Conservation (phyloP, 352 stramenopile species). For the Paralagenidium karlingii region DNA sequence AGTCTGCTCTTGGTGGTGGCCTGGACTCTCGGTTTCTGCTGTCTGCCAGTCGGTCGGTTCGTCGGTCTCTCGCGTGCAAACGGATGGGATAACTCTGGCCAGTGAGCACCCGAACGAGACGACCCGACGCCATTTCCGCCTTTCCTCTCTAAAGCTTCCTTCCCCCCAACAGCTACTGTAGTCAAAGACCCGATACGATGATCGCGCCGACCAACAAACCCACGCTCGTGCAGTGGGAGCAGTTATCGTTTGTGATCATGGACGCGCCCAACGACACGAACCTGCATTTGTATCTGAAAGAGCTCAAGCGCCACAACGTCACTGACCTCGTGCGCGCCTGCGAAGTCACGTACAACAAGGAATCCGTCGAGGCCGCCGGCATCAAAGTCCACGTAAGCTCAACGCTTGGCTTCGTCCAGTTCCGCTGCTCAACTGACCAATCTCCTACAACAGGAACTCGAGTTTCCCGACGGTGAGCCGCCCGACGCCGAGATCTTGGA, state of each 20-base stretch:
- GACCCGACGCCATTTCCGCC: conserved; percentile 8
- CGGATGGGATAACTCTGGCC: conserved; percentile 28
- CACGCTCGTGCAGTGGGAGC: conserved; percentile 76
- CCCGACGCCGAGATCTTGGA: conserved; percentile 89
- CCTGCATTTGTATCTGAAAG: conserved; percentile 94
- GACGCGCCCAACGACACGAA: conserved; percentile 94
- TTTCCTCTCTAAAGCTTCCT: neutral
- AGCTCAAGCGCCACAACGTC: conserved; percentile 94
- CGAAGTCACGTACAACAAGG: conserved; percentile 89
- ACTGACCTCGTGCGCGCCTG: conserved; percentile 93
- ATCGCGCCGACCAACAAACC: conserved; percentile 79
- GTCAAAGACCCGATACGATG: conserved; percentile 20
- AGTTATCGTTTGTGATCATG: conserved; percentile 97
- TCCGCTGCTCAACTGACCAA: conserved; percentile 16
- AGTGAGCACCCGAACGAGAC: conserved; percentile 9
- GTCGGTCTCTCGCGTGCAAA: no score
- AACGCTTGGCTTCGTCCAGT: neutral
- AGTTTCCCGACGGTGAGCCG: conserved; percentile 93
- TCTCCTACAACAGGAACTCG: no score
- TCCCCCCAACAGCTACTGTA: conserved; percentile 8
- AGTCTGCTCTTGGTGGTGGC: no score
- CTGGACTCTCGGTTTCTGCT: no score
- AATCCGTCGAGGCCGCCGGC: conserved; percentile 86
- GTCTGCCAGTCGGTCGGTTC: no score
- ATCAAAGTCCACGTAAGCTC: conserved; percentile 86